phyloP scores from a whole-genome alignment of 805 yeast species.

The Scheffersomyces stipitis region DNA sequence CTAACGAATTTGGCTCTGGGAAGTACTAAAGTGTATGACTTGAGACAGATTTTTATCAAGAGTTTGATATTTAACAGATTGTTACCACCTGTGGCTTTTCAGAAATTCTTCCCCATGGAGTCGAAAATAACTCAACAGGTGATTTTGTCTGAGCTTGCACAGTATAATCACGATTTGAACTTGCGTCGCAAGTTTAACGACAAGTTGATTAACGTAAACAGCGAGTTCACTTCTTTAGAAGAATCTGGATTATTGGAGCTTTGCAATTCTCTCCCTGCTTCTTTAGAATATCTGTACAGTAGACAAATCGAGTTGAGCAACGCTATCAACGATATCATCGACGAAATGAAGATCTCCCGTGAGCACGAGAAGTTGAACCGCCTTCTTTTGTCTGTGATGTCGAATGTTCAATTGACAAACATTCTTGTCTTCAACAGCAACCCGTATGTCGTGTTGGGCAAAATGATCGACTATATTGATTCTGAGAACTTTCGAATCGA shows the following conservation, averaged over 20 bases:
- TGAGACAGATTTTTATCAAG: slow-evolving; percentile 28
- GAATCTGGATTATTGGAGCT: slow-evolving; percentile 37
- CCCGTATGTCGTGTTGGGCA: slow-evolving; percentile 8
- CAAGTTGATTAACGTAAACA: slow-evolving; percentile 31
- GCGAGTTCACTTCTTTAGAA: slow-evolving; percentile 41
- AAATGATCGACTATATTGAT: slow-evolving; percentile 19
- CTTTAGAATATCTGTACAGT: slow-evolving; percentile 21
- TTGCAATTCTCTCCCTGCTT: slow-evolving; percentile 18
- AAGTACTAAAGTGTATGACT: slow-evolving; percentile 15
- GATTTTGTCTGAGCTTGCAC: slow-evolving; percentile 27
- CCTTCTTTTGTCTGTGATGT: slow-evolving; percentile 9
- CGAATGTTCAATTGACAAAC: slow-evolving; percentile 17
- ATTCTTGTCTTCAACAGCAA: slow-evolving; percentile 7
- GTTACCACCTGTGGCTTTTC: slow-evolving; percentile 24
- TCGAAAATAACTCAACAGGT: slow-evolving; percentile 20
- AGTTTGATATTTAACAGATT: slow-evolving; percentile 30
- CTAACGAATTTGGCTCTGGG: slow-evolving; percentile 6
- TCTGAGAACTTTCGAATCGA: slow-evolving; percentile 21
- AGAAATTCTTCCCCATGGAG: slow-evolving; percentile 27
- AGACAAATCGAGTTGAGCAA: slow-evolving; percentile 25
- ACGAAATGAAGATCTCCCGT: slow-evolving; percentile 22
- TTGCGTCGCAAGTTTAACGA: slow-evolving; percentile 25
- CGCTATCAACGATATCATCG: slow-evolving; percentile 18
- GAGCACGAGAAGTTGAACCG: slow-evolving; percentile 31
- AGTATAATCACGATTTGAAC: slow-evolving; percentile 20